Evolutionary conservation across 2,329 filamentous ascomycete species (phyloP).

Genomic region (Aspergillus japonicus): DNA sequence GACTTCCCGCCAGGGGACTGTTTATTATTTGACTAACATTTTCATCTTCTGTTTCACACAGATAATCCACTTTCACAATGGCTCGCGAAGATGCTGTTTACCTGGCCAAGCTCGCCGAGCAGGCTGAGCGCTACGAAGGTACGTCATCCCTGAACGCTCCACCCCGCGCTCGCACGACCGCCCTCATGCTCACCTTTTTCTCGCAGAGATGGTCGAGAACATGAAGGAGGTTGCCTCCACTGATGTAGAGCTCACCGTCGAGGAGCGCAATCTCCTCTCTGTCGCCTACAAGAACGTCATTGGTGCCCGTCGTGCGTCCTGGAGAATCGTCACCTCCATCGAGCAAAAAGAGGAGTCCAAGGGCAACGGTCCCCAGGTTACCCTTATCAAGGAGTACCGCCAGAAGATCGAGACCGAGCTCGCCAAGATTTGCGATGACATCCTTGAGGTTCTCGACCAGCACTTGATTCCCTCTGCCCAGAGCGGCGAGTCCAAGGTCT

Average conservation of each 20-base stretch:
- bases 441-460: slow-evolving; percentile 90
- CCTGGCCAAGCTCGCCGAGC: slow-evolving; percentile 99
- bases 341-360: slow-evolving; percentile 99
- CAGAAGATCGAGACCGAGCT: slow-evolving; percentile 97
- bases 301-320: slow-evolving; percentile 91
- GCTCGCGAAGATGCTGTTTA: slow-evolving; percentile 99
- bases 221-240: slow-evolving; percentile 98
- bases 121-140: slow-evolving; percentile 99
- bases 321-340: slow-evolving; percentile 97
- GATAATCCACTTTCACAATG: slow-evolving; percentile 66
- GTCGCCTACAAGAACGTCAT: slow-evolving; percentile 99
- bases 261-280: slow-evolving; percentile 95
- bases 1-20: not conserved
- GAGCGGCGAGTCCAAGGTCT: slow-evolving; percentile 97
- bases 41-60: slow-evolving; percentile 1
- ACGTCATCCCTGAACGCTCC: slow-evolving; percentile 40
- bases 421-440: slow-evolving; percentile 96
- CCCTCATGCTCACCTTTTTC: slow-evolving; percentile 21
- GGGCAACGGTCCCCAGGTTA: slow-evolving; percentile 88
- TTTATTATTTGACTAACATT: slow-evolving; percentile 7
- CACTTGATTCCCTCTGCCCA: slow-evolving; percentile 92
- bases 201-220: slow-evolving; percentile 96
- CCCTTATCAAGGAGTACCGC: slow-evolving; percentile 95
- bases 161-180: not conserved
- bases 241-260: slow-evolving; percentile 77